A percentile compares a stretch with the other conserved stretches of the same genome.
Conservation (phyloP, 805 yeast species). For the Lipomyces orientalis region DNA sequence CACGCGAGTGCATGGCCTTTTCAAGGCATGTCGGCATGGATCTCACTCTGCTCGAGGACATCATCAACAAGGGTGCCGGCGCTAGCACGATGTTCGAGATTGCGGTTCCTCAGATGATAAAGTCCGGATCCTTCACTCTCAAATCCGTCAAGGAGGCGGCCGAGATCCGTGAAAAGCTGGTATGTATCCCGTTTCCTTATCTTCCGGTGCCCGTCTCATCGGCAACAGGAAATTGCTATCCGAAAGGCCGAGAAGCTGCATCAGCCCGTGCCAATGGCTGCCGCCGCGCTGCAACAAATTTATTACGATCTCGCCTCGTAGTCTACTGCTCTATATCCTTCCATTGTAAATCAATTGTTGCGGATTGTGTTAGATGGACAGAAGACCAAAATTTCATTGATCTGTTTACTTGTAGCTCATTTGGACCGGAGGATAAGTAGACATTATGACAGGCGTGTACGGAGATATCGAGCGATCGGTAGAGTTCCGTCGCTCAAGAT, state of each 20-base stretch:
- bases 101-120: conserved; percentile 21
- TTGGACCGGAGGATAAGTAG: background rate
- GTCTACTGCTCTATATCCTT: background rate
- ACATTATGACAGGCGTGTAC: too few relatives aligned
- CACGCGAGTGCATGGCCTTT: conserved; percentile 32
- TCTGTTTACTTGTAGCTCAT: background rate
- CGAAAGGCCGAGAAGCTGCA: conserved; percentile 19
- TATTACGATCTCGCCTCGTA: conserved; percentile 3
- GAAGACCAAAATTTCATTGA: background rate
- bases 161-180: conserved; percentile 13
- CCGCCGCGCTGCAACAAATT: conserved; percentile 27
- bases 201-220: background rate
- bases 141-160: conserved; percentile 13
- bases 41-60: conserved; percentile 22
- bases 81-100: conserved; percentile 19
- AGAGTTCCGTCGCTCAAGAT: too few relatives aligned
- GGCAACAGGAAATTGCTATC: conserved; percentile 11
- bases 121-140: conserved; percentile 14
- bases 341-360: background rate
- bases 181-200: background rate
- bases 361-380: background rate
- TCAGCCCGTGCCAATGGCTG: conserved; percentile 30
- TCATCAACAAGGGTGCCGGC: conserved; percentile 31
- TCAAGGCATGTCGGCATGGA: conserved; percentile 32
- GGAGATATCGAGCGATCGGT: too few relatives aligned